phyloP scores from a whole-genome alignment of 495 filamentous ascomycete genomes.

The Rhypophila decipiens region DNA sequence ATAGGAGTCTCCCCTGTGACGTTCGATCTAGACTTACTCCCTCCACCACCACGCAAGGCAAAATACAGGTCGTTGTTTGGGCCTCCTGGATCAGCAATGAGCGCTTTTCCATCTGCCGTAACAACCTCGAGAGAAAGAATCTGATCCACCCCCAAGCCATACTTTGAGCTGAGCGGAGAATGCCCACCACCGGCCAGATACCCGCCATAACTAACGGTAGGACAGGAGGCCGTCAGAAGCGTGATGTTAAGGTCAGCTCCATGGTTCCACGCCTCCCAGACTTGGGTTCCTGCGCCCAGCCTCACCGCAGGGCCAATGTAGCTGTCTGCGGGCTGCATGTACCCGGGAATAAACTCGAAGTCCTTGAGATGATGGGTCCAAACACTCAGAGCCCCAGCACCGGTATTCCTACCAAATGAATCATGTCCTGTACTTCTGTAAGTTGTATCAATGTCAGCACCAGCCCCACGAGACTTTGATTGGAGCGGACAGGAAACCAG shows the following conservation, averaged over 20 bases:
- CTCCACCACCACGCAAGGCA: constrained; percentile 49
- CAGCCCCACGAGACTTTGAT: not conserved
- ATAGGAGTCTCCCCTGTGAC: no score
- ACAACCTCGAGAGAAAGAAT: constrained; percentile 42
- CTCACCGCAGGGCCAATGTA: constrained; percentile 36
- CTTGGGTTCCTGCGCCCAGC: constrained; percentile 38
- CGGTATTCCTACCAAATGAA: constrained; percentile 46
- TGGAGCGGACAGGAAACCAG: not conserved
- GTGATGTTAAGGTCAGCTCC: constrained; percentile 28
- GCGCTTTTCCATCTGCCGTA: constrained; percentile 37
- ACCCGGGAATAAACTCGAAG: constrained; percentile 31
- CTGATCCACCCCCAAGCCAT: constrained; percentile 44
- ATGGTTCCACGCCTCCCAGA: constrained; percentile 30
- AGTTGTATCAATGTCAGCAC: not conserved
- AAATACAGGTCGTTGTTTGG: constrained; percentile 45
- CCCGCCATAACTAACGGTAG: constrained; percentile 36
- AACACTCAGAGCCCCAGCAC: constrained; percentile 48
- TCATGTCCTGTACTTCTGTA: constrained; percentile 63
- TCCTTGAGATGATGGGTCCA: constrained; percentile 54
- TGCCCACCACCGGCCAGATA: constrained; percentile 43
- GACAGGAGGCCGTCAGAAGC: constrained; percentile 29
- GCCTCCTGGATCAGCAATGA: constrained; percentile 35
- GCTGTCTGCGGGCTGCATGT: constrained; percentile 24
- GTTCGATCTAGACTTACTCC: constrained; percentile 24
- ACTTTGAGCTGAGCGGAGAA: constrained; percentile 33